These are phyloP conservation scores for Castanea mollissima DNA, from an alignment of 306 rosid genomes.

Conservation along the genomic window DNA sequence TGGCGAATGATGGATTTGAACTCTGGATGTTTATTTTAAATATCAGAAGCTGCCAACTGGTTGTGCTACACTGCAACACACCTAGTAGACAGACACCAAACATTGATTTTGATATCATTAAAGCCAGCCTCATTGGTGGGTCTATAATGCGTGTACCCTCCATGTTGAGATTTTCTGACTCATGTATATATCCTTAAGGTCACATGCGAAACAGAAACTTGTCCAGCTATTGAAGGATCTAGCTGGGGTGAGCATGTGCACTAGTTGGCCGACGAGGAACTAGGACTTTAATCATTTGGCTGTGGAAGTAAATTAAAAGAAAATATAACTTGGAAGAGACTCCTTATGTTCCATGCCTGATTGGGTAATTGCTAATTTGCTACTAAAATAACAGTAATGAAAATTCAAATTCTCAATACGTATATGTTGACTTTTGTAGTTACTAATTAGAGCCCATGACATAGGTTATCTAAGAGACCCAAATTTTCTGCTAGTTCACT, in stretches of 20 bases:
- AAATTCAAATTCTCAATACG: too few relatives aligned
- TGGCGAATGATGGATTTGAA: rapidly evolving
- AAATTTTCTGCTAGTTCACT: too few relatives aligned
- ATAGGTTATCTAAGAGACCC: too few relatives aligned
- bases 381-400: too few relatives aligned
- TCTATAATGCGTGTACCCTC: neutral
- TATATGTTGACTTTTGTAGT: too few relatives aligned
- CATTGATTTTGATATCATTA: neutral
- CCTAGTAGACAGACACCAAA: neutral
- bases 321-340: neutral
- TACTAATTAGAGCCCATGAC: too few relatives aligned
- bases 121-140: neutral
- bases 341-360: too few relatives aligned
- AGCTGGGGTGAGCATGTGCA: neutral
- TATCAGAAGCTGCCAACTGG: too few relatives aligned
- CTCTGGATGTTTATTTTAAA: too few relatives aligned
- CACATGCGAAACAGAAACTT: neutral
- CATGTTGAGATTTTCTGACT: neutral
- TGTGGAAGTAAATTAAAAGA: neutral
- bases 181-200: neutral
- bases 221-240: neutral
- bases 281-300: neutral
- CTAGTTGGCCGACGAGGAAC: neutral
- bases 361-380: too few relatives aligned
- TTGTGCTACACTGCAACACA: neutral